These are phyloP conservation scores for Fomitopsis palustris DNA, from an alignment of 1,284 basidiomycete species.

Conservation along the genomic window DNA sequence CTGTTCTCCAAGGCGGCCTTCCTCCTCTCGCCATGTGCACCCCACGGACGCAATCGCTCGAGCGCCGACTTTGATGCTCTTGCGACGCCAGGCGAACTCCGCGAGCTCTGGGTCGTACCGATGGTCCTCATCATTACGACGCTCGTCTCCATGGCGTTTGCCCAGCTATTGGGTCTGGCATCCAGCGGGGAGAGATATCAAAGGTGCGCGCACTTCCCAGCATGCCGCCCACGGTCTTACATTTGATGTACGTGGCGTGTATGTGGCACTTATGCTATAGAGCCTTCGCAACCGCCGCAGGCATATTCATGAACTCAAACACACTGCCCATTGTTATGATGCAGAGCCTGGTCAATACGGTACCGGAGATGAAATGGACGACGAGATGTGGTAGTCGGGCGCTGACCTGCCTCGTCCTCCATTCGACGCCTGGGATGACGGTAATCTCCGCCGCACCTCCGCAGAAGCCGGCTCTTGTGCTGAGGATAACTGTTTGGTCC, in stretches of 20 bases:
- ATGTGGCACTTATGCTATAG: conserved; percentile 34
- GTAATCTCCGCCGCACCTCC: conserved; percentile 38
- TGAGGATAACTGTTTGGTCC: background rate
- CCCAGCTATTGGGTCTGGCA: conserved; percentile 45
- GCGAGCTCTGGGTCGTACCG: conserved; percentile 90
- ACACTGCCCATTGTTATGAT: conserved; percentile 90
- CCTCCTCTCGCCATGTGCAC: conserved; percentile 63
- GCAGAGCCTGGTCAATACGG: conserved; percentile 84
- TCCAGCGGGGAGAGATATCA: conserved; percentile 61
- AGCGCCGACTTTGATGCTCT: background rate
- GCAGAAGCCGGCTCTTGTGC: background rate
- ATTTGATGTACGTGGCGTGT: background rate
- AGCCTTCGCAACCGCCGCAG: conserved; percentile 80
- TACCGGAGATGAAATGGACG: conserved; percentile 83
- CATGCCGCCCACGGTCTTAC: background rate
- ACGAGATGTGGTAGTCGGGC: conserved; percentile 92
- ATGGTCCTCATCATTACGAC: conserved; percentile 76
- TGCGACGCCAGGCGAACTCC: conserved; percentile 59
- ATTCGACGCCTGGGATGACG: conserved; percentile 92
- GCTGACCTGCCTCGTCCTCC: conserved; percentile 88
- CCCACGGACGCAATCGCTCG: background rate
- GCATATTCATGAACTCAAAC: conserved; percentile 91
- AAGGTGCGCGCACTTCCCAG: conserved; percentile 36
- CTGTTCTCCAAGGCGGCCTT: conserved; percentile 93
- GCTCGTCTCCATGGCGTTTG: conserved; percentile 53